phyloP scores from a whole-genome alignment of 2,329 filamentous ascomycete species.

The Penicillium sp. region DNA sequence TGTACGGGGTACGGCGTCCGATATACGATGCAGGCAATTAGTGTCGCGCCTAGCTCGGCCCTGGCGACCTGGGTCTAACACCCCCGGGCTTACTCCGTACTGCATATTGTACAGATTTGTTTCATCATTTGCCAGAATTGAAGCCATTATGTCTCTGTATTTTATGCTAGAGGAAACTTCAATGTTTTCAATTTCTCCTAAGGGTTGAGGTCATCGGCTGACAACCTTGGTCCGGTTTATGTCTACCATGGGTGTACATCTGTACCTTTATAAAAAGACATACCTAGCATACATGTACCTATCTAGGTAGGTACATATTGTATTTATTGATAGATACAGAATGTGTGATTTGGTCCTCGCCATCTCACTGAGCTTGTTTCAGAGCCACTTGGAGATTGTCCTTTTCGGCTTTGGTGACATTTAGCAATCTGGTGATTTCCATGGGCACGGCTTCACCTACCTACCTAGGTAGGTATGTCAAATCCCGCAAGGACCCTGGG shows the following conservation, averaged over 20 bases:
- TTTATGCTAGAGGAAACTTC: background rate
- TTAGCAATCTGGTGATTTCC: too few relatives aligned
- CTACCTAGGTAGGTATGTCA: too few relatives aligned
- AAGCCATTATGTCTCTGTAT: background rate
- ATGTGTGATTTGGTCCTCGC: too few relatives aligned
- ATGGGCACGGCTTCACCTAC: too few relatives aligned
- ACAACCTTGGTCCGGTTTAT: background rate
- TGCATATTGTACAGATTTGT: background rate
- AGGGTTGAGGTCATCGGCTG: background rate
- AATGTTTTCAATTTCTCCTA: background rate
- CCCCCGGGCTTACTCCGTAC: too few relatives aligned
- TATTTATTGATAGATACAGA: too few relatives aligned
- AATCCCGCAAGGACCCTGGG: too few relatives aligned
- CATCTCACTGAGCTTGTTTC: too few relatives aligned
- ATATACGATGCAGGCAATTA: background rate
- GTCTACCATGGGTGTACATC: background rate
- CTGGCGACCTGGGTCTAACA: background rate
- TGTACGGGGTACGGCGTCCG: background rate
- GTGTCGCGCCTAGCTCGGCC: background rate
- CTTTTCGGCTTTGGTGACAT: too few relatives aligned
- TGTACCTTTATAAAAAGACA: background rate
- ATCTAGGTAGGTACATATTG: background rate
- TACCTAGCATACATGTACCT: background rate
- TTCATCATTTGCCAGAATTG: background rate
- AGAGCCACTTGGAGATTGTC: too few relatives aligned